phyloP scores from a whole-genome alignment of 345 rosid species.

The Cardamine occulta region DNA sequence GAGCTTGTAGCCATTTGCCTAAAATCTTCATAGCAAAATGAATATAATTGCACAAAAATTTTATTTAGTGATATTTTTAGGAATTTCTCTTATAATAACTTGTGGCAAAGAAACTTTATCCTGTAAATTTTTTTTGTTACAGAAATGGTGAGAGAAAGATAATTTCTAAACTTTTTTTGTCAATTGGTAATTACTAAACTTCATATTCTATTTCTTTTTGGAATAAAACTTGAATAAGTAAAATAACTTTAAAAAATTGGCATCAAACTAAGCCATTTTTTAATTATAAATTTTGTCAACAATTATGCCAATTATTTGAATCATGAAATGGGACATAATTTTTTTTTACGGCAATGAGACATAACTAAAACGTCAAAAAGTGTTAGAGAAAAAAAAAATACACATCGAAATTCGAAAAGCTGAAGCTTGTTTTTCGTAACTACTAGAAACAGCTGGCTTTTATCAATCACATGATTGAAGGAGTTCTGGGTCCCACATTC shows the following conservation, averaged over 20 bases:
- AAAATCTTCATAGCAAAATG: too few relatives aligned
- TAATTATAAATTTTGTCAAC: neutral
- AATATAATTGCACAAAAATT: too few relatives aligned
- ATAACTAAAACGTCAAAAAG: constrained; percentile 11
- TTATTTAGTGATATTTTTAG: too few relatives aligned
- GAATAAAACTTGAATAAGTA: neutral
- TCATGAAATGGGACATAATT: constrained; percentile 22
- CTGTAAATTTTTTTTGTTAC: too few relatives aligned
- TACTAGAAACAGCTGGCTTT: constrained; percentile 27
- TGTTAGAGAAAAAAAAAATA: neutral
- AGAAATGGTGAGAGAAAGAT: too few relatives aligned
- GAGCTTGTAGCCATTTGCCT: too few relatives aligned
- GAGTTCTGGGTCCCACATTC: constrained; percentile 19
- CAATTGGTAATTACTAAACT: too few relatives aligned
- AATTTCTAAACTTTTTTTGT: too few relatives aligned
- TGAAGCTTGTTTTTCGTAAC: constrained; percentile 28
- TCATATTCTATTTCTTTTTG: too few relatives aligned
- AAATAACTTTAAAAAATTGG: neutral
- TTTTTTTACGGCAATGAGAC: neutral
- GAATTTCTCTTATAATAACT: too few relatives aligned
- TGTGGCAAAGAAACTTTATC: neutral
- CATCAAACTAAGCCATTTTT: neutral
- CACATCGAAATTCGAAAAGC: constrained; percentile 1
- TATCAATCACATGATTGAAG: constrained; percentile 30
- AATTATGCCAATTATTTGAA: constrained; percentile 7